Base-by-base conservation (phyloP, 1,284 basidiomycete species). In the Cystobasidium pallidum region DNA sequence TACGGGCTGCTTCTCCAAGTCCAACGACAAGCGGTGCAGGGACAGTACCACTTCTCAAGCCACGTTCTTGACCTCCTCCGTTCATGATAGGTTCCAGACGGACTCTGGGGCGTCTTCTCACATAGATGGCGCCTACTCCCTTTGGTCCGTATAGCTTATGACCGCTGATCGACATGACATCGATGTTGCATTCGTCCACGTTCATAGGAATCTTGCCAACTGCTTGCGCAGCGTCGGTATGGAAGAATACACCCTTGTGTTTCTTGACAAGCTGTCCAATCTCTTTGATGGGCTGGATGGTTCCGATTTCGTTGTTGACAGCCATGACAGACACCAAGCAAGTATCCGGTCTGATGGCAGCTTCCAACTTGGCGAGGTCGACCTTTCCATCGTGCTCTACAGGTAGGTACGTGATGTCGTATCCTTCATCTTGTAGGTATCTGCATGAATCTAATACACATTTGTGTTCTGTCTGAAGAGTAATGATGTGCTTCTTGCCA, bases 91-190 rank as follows among this genome's bases (percentile, higher is more conserved):
- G 95, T 81, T 99, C 96, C 77, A 99, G 83, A 73, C 96, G 86
- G 54, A 99, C 96, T 76, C 96, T 86, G 2, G 96, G 96, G 76
- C 94, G 84, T 77, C 96, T 84, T 70, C 96, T 87, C 62, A 99
- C 93, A 82, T 98, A 99, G 21, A 90, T 90, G 3, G 92, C 95
- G 43, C 96, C 96, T 57, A 99, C 83, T 19, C 96, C 96, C 83
- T 99, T 99, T 4, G 96, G 96, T 1, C 96, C 96, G 82, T 99
- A 99, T 19, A 99, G 82, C 84, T 99, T 99, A 85, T 99, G 96
- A 3, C 91, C 94, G 4, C 92, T 95, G 72, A 99, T 91, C 76
- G 91, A 94, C 89, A 99, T 88, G 70, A 97, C 84, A 83, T 99
- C 96, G 72, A 99, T 87, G 79, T 94, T 93, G 86, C 93, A 89